Base-by-base conservation (phyloP, 179 eudicot genomes). In the Sideroxylon spinosum region DNA sequence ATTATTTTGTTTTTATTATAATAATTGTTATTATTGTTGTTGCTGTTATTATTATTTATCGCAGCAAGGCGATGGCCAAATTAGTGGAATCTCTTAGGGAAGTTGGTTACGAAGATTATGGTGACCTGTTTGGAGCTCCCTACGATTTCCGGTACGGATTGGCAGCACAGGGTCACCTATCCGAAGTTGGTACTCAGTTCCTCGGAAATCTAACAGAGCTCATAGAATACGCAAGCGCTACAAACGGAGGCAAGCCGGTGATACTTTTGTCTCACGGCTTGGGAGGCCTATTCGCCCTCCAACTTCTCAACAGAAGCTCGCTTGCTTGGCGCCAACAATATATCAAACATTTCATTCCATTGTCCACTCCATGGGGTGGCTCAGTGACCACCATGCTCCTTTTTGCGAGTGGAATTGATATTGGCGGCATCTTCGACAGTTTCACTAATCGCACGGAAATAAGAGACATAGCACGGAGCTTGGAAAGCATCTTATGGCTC, bases 101-200 rank as follows among this genome's bases (percentile, higher is more conserved):
- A 67, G 72, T 87, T 32, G 98, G 98, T 29, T 95, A 91, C 68
- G 29, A 61, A 0, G 91, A 89, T 11, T 87, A 90, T 0, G 8
- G 84, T 75, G 90, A 86, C 78, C 89, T 95, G 14, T 95, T 84
- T 26, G 98, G 97, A 76, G 97, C 98, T 9, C 97, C 98, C 0
- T 95, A 95, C n/a, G 98, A 95, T 79, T 95, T 95, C 44, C 93
- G 98, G 0, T 93, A 95, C 70, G 98, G 95, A 22, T 72, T 93
- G 74, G 98, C 97, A 28, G 81, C 92, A 0, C 71, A 84, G 76
- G 90, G 88, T 23, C 95, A 84, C 76, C 87, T 92, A 7, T 74
- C 82, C 49, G 62, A 69, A 0, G 85, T 87, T 3, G 97, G 92
- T 14, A 78, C 92, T 13, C 84, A 86, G 46, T 95, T 85, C 85